Percentiles rank a stretch among this genome's conserved stretches.
Conservation (phyloP, 2,329 filamentous ascomycete species). For the Penicillium sp. region DNA sequence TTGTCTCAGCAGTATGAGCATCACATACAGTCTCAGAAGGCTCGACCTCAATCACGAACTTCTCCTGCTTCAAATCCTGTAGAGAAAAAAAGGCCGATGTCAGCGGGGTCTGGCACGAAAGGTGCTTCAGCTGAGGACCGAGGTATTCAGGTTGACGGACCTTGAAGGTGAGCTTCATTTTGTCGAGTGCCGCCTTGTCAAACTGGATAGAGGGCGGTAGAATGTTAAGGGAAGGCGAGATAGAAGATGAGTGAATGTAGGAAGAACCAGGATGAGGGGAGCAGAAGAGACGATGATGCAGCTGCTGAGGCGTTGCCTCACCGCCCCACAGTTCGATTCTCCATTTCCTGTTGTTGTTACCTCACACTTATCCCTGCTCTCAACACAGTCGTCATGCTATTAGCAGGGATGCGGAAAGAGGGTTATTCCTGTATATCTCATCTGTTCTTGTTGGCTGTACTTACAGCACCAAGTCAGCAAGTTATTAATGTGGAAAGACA, state of each 20-base stretch:
- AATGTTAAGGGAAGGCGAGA: not conserved
- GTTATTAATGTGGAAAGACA: not conserved
- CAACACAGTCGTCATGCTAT: not conserved
- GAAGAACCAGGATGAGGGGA: conserved; percentile 8
- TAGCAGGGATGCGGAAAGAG: not conserved
- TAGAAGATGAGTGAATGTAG: not conserved
- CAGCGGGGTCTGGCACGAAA: conserved; percentile 8
- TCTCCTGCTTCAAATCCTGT: conserved; percentile 96
- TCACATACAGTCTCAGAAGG: conserved; percentile 77
- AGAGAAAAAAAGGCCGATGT: conserved; percentile 7
- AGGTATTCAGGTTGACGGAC: conserved; percentile 38
- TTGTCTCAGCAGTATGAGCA: conserved; percentile 3
- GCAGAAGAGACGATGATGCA: conserved; percentile 13
- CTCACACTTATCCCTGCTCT: not conserved
- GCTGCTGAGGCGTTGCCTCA: conserved; percentile 11
- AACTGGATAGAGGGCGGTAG: conserved; percentile 14
- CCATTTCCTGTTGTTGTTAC: not conserved
- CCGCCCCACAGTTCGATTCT: conserved; percentile 7
- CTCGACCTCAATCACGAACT: conserved; percentile 94
- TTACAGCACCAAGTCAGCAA: not conserved
- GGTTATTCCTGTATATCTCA: not conserved
- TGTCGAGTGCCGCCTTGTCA: conserved; percentile 35
- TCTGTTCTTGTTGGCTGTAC: not conserved
- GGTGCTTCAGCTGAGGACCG: conserved; percentile 1
- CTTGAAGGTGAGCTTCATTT: conserved; percentile 69